These are phyloP conservation scores for Drechmeria coniospora DNA, from an alignment of 2,329 filamentous ascomycete genomes.

Conservation along the genomic window DNA sequence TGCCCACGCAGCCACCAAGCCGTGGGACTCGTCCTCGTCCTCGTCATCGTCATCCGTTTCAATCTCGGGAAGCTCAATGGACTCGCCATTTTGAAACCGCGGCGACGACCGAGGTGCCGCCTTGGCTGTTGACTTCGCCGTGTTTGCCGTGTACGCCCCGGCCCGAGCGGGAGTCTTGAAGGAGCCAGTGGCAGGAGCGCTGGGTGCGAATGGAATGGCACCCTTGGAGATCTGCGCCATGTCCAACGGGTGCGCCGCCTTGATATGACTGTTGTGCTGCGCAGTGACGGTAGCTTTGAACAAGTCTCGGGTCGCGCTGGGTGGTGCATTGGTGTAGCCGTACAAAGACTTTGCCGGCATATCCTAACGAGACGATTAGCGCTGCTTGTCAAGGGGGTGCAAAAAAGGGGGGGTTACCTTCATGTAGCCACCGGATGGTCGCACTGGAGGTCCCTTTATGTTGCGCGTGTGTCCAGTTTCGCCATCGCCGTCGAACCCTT, in stretches of 20 bases:
- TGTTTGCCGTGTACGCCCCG: conserved; percentile 18
- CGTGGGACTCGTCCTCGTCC: conserved; percentile 47
- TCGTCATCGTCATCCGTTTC: conserved; percentile 88
- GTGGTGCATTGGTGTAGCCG: conserved; percentile 45
- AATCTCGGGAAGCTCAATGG: conserved; percentile 87
- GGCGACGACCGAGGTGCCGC: conserved; percentile 56
- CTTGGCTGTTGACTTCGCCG: conserved; percentile 45
- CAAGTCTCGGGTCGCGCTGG: conserved; percentile 36
- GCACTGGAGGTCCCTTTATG: conserved; percentile 70
- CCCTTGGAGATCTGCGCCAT: conserved; percentile 79
- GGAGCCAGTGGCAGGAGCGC: conserved; percentile 34
- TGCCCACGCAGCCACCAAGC: conserved; percentile 62
- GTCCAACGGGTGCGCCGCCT: conserved; percentile 56
- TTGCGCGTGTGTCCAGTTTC: conserved; percentile 40
- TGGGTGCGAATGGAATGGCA: conserved; percentile 78
- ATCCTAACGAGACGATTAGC: conserved; percentile 34
- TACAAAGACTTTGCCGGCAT: conserved; percentile 43
- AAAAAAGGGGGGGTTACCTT: conserved; percentile 38
- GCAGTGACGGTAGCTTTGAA: conserved; percentile 52
- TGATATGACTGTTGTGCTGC: conserved; percentile 50
- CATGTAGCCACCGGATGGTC: conserved; percentile 55
- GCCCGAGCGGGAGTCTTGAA: conserved; percentile 58
- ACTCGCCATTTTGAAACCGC: conserved; percentile 75
- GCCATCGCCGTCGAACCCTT: conserved; percentile 50
- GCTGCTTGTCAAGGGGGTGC: conserved; percentile 1